These are phyloP conservation scores for Dacryopinax spathularia DNA, from an alignment of 768 basidiomycete genomes.

Conservation along the genomic window DNA sequence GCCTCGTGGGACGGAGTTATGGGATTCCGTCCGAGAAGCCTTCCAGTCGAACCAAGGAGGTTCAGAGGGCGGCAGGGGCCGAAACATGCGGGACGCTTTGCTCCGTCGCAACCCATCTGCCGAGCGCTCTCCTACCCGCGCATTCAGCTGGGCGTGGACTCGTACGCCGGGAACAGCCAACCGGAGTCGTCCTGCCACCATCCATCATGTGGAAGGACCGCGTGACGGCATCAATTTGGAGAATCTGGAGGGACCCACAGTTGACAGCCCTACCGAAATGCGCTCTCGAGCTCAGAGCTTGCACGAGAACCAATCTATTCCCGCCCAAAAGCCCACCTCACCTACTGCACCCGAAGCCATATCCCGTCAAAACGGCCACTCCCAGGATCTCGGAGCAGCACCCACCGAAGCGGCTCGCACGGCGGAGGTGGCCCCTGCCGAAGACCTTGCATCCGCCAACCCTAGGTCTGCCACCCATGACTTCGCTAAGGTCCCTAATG, in stretches of 20 bases:
- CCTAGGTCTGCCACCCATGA: not conserved
- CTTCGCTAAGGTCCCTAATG: not conserved
- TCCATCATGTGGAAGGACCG: not conserved
- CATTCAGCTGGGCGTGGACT: not conserved
- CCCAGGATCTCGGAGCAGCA: too few relatives aligned
- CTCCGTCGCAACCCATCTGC: not conserved
- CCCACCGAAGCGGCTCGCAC: too few relatives aligned
- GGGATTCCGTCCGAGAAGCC: not conserved
- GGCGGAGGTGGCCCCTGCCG: too few relatives aligned
- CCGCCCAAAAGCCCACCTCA: not conserved
- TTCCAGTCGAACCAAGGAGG: not conserved
- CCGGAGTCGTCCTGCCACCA: not conserved
- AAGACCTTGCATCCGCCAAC: too few relatives aligned
- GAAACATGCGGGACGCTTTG: not conserved
- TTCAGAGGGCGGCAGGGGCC: not conserved
- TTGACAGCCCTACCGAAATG: not conserved
- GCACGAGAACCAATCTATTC: not conserved
- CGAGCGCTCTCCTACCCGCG: not conserved
- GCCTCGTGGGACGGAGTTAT: not conserved
- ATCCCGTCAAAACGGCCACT: too few relatives aligned
- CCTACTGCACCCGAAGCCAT: too few relatives aligned
- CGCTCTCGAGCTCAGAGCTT: not conserved
- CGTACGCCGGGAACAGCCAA: not conserved
- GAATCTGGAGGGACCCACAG: not conserved
- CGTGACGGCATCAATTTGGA: not conserved